Evolutionary conservation across 2,329 filamentous ascomycete species (phyloP), one percentile per base, ranked within the genome.

Genomic region (Fusarium tupiense): DNA sequence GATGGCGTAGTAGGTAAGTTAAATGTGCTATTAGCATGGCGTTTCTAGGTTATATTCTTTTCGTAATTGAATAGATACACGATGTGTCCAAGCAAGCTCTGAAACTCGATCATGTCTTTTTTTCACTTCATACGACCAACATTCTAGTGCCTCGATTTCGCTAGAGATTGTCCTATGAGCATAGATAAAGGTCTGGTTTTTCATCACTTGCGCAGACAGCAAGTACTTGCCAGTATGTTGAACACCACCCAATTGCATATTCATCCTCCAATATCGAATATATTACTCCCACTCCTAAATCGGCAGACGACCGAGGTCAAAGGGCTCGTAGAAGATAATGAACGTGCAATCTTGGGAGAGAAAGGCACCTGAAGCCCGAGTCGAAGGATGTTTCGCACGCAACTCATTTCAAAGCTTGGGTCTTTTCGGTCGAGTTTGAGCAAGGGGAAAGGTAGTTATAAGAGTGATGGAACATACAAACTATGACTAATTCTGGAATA

Each of bases 81-180:
- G 2, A 10, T 3, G 0, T 22, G 19, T 16, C 22, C 6, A 7
- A 6, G 12, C 11, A 9, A 29, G 19, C 2, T 14, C 16, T 1
- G 8, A 10, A 1, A 10, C 4, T 7, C 7, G 6, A 14, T 8
- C 6, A 1, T 6, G 9, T 14, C 3, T n/a, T 9, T 4, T 22
- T 14, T 6, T 12, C 5, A 4, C 7, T 9, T 1, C 13, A 29
- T 16, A 1, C 6, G 1, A 22, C 46, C 13, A 8, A 3, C 13
- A 11, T 8, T 6, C 26, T 22, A 16, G 4, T 7, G 13, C 5
- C 14, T 22, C 9, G 3, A 29, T 3, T 4, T 29, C 22, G 8
- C 20, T 6, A 4, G 5, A 16, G 9, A 8, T 22, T 3, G 0
- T 29, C 1, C 13, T 8, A 2, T 4, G 13, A 8, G 46, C 13